Base-by-base conservation (phyloP, 257 asterid species). In the Cynanchum wilfordii region DNA sequence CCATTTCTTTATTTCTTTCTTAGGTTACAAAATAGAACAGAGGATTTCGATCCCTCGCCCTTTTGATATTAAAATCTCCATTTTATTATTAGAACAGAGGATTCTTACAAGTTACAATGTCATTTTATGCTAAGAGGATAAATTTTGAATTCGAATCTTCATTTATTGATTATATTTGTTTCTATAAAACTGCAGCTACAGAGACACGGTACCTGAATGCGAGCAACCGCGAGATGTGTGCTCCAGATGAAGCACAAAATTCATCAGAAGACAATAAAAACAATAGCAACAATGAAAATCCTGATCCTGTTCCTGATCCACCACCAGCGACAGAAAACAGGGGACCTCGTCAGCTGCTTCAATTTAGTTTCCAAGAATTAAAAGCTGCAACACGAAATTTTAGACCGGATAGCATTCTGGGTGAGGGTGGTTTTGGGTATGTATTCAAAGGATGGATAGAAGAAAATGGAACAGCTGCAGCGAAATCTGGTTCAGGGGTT, bases 361-460 rank as follows among this genome's bases (percentile, higher is more conserved):
- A 86, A 22, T 94, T 94, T 66, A 85, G 88, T 66, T 91, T 81
- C 57, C 97, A 94, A 15, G 96, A 91, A 77, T 91, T 94, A 27
- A 94, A 91, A 79, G 76, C 96, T 3, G 98, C 98, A 27, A 94
- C 98, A 0, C 96, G 97, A 42, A 94, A 88, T 76, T 94, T 94
- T 79, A 85, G 97, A 60, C 98, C 97, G 0, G 98, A 89, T 75
- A 94, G 98, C 79, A 91, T 94, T 71, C 96, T 94, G 24, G 98
- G 98, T 9, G 98, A 91, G 82, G 97, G 97, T 63, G 98, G 98
- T 62, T 93, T 93, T 19, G 98, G 98, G 4, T 93, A 82, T 55
- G 98, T 93, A 11, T 94, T 94, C 87, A 91, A 94, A 79, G 98
- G 98, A 17, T 94, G 98, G 98, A 88, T 94, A 76, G 97, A 94